These are phyloP conservation scores for Iris macrosiphon DNA, from an alignment of 106 monocot genomes.

Conservation along the genomic window DNA sequence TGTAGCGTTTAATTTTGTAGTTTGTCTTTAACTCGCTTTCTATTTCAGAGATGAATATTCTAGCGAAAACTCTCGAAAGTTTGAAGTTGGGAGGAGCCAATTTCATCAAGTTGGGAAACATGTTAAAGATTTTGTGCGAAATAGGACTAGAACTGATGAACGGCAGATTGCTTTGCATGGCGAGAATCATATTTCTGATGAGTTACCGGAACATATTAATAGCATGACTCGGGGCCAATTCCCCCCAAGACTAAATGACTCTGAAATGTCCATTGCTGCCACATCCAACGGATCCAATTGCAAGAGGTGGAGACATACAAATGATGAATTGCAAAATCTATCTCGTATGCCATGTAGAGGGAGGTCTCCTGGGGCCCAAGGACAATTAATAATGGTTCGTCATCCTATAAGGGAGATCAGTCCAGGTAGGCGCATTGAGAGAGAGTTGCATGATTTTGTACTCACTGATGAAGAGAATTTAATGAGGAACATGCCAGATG, in stretches of 20 bases:
- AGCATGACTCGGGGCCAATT: too few relatives aligned
- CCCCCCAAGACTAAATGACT: too few relatives aligned
- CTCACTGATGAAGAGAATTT: conserved; percentile 8
- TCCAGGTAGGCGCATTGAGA: too few relatives aligned
- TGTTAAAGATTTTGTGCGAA: conserved; percentile 8
- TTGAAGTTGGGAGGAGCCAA: conserved; percentile 20
- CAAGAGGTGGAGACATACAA: conserved; percentile 1
- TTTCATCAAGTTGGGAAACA: conserved; percentile 7
- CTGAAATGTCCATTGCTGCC: too few relatives aligned
- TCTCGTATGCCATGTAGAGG: conserved; percentile 12
- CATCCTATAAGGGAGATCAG: conserved; percentile 10
- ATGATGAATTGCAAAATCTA: conserved; percentile 7
- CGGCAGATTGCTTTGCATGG: conserved; percentile 7
- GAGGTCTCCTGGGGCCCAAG: conserved; percentile 4
- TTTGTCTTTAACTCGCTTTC: not conserved
- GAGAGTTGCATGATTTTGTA: conserved; percentile 15
- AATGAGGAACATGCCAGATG: conserved; percentile 11
- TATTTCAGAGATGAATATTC: conserved; percentile 26
- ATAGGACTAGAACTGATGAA: conserved; percentile 11
- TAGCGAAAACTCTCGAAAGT: too few relatives aligned
- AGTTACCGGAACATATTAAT: too few relatives aligned
- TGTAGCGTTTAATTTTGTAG: too few relatives aligned
- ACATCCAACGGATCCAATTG: too few relatives aligned
- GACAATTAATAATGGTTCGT: not conserved
- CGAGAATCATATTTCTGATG: too few relatives aligned